Evolutionary conservation across 2,329 filamentous ascomycete species (phyloP).

Genomic region (Paraphaeosphaeria minitans): DNA sequence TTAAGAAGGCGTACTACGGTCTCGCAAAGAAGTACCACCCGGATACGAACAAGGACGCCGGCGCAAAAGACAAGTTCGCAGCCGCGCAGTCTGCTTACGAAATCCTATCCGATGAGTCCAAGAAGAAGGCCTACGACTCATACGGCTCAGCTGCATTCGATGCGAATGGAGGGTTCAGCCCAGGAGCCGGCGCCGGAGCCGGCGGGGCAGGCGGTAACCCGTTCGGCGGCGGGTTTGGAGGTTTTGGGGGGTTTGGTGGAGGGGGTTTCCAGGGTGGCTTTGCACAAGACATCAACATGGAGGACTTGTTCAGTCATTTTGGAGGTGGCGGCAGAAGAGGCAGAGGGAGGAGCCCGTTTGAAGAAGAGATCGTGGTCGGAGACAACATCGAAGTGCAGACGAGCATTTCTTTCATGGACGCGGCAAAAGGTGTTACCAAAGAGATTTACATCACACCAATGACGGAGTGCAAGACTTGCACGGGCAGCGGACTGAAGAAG

Average conservation of each 20-base stretch:
- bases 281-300: slow-evolving; percentile 87
- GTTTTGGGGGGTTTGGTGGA: slow-evolving; percentile 48
- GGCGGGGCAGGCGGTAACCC: slow-evolving; percentile 68
- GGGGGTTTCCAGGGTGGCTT: slow-evolving; percentile 75
- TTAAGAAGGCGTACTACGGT: slow-evolving; percentile 98
- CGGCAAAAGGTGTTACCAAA: slow-evolving; percentile 87
- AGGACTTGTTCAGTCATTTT: slow-evolving; percentile 92
- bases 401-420: slow-evolving; percentile 93
- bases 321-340: slow-evolving; percentile 58
- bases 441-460: slow-evolving; percentile 86
- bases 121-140: slow-evolving; percentile 89
- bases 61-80: slow-evolving; percentile 92
- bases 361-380: slow-evolving; percentile 83
- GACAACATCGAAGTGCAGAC: slow-evolving; percentile 95
- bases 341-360: slow-evolving; percentile 67
- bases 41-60: slow-evolving; percentile 93
- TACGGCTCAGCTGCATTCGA: slow-evolving; percentile 82
- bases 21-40: slow-evolving; percentile 97
- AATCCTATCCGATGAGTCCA: slow-evolving; percentile 87
- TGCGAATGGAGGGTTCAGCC: slow-evolving; percentile 75
- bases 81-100: slow-evolving; percentile 96
- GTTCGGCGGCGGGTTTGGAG: slow-evolving; percentile 61
- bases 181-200: slow-evolving; percentile 66
- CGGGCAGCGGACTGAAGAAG: slow-evolving; percentile 81
- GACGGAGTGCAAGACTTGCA: slow-evolving; percentile 79